Evolutionary conservation across 371 early-diverging fungal species (phyloP).

Genomic region (Chytridium lagenaria): DNA sequence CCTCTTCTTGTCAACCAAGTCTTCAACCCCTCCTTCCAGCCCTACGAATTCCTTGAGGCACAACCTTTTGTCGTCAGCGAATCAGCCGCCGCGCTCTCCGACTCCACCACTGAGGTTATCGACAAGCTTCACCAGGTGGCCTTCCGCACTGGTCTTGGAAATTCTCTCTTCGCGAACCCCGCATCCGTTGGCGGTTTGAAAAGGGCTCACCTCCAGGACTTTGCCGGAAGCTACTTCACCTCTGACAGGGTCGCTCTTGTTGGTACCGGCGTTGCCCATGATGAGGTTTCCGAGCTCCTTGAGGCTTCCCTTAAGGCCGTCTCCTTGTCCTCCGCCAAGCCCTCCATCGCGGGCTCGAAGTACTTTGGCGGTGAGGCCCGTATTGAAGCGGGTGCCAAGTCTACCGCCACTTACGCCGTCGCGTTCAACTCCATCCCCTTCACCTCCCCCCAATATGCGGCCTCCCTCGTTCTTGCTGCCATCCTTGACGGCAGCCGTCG

Average conservation of each 20-base stretch:
- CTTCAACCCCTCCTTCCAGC: conserved; percentile 79
- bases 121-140: conserved; percentile 89
- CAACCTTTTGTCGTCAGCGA: conserved; percentile 72
- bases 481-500: conserved; percentile 80
- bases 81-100: conserved; percentile 67
- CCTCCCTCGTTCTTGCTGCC: conserved; percentile 77
- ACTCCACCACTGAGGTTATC: conserved; percentile 71
- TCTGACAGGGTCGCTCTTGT: conserved; percentile 81
- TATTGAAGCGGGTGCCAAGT: conserved; percentile 62
- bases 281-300: conserved; percentile 67
- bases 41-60: conserved; percentile 86
- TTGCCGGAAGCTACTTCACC: conserved; percentile 74
- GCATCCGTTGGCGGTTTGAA: conserved; percentile 62
- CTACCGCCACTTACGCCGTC: conserved; percentile 71
- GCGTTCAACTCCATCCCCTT: conserved; percentile 79
- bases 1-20: conserved; percentile 82
- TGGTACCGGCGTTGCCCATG: conserved; percentile 82
- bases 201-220: conserved; percentile 61
- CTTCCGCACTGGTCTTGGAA: conserved; percentile 94
- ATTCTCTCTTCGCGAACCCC: conserved; percentile 84
- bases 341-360: conserved; percentile 54
- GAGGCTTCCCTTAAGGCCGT: conserved; percentile 58
- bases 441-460: conserved; percentile 69
- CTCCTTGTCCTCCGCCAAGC: conserved; percentile 48
- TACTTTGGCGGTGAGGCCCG: conserved; percentile 87